These are phyloP conservation scores for Barnettozyma californica DNA, from an alignment of 805 yeast species.

Conservation along the genomic window DNA sequence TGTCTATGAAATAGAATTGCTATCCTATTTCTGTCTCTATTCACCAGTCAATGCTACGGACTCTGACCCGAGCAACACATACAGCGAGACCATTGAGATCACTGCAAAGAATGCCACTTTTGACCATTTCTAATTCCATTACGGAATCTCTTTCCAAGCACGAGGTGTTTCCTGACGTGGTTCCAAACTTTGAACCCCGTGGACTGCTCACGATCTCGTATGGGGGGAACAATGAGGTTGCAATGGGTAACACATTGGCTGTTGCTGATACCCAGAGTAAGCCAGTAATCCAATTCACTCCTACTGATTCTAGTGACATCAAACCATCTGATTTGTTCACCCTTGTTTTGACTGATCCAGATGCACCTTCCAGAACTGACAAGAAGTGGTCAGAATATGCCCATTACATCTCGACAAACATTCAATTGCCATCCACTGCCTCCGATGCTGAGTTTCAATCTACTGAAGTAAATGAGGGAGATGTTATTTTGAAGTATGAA, in stretches of 20 bases:
- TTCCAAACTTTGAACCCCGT: slow-evolving; percentile 25
- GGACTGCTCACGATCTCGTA: slow-evolving; percentile 57
- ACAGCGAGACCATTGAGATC: background rate
- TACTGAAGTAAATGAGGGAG: slow-evolving; percentile 34
- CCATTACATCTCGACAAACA: slow-evolving; percentile 63
- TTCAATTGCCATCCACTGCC: slow-evolving; percentile 33
- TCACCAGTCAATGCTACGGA: slow-evolving; percentile 1
- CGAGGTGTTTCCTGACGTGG: slow-evolving; percentile 40
- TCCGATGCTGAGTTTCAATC: slow-evolving; percentile 29
- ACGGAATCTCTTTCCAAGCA: slow-evolving; percentile 35
- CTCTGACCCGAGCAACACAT: background rate
- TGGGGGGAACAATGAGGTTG: slow-evolving; percentile 54
- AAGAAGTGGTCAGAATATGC: slow-evolving; percentile 85
- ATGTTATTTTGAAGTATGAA: slow-evolving; percentile 48
- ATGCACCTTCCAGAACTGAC: slow-evolving; percentile 82
- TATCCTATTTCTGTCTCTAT: background rate
- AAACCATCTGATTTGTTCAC: slow-evolving; percentile 52
- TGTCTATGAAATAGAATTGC: background rate
- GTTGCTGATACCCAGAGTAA: slow-evolving; percentile 60
- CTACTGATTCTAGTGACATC: slow-evolving; percentile 15
- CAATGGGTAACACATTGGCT: slow-evolving; percentile 70
- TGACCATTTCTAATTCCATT: slow-evolving; percentile 26
- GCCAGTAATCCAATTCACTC: slow-evolving; percentile 65
- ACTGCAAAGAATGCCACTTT: slow-evolving; percentile 18
- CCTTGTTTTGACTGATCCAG: slow-evolving; percentile 84